Conservation (phyloP, 257 asterid species). For the Nicotiana benthamiana region DNA sequence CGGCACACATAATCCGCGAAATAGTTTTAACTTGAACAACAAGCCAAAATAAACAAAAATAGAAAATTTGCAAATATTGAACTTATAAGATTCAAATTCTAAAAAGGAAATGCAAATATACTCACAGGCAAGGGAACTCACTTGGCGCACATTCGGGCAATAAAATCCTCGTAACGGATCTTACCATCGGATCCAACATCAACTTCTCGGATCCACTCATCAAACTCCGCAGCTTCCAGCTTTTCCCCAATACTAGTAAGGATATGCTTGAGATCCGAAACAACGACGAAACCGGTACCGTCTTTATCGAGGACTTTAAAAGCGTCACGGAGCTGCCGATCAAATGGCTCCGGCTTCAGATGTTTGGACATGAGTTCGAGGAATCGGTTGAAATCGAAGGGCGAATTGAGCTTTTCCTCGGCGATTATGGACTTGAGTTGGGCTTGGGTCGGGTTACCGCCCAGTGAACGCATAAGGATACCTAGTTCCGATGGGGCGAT, state of each 20-base stretch:
- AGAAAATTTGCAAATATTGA: too few relatives aligned
- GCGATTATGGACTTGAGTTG: slow-evolving; percentile 32
- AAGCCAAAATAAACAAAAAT: too few relatives aligned
- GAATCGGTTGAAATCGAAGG: slow-evolving; percentile 61
- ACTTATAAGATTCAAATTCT: too few relatives aligned
- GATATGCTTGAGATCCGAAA: slow-evolving; percentile 83
- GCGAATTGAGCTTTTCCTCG: slow-evolving; percentile 56
- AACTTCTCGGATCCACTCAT: slow-evolving; percentile 95
- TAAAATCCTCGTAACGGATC: slow-evolving; percentile 81
- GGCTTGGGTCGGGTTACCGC: slow-evolving; percentile 64
- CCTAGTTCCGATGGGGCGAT: slow-evolving; percentile 83
- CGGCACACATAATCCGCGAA: too few relatives aligned
- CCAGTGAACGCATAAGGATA: slow-evolving; percentile 79
- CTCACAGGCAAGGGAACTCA: slow-evolving; percentile 21
- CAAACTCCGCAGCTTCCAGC: slow-evolving; percentile 76
- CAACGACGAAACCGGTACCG: slow-evolving; percentile 61
- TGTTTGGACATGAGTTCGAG: slow-evolving; percentile 77
- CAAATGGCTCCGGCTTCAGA: slow-evolving; percentile 43
- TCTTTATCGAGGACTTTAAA: slow-evolving; percentile 17
- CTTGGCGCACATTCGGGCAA: slow-evolving; percentile 80
- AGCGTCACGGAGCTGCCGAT: background rate
- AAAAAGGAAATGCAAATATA: background rate
- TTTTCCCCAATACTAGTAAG: slow-evolving; percentile 25
- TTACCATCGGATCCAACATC: slow-evolving; percentile 89
- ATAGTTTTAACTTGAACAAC: too few relatives aligned